A percentile compares a stretch with the other conserved stretches of the same genome.
Conservation (phyloP, 306 rosid genomes). For the Casuarina equisetifolia region DNA sequence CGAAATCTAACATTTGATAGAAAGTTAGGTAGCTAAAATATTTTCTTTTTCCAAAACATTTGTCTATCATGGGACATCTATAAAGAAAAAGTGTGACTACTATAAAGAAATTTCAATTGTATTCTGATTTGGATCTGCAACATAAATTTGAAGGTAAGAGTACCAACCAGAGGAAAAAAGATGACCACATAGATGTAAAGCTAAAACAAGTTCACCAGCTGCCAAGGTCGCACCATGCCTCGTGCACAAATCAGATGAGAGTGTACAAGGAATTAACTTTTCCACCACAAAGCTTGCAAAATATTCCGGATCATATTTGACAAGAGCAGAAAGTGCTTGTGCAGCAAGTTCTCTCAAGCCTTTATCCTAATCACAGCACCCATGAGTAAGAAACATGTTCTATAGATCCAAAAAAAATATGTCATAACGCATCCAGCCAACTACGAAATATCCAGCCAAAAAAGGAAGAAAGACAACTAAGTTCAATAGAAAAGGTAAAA, state of each 20-base stretch:
- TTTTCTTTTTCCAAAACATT: background rate
- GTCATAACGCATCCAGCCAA: background rate
- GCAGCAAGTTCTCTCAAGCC: slow-evolving; percentile 95
- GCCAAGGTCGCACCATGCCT: slow-evolving; percentile 96
- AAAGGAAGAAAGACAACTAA: background rate
- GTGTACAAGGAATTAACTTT: slow-evolving; percentile 79
- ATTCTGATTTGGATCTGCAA: slow-evolving; percentile 11
- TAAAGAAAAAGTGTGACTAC: background rate
- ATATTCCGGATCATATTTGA: slow-evolving; percentile 73
- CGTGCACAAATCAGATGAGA: slow-evolving; percentile 92
- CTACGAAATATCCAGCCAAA: background rate
- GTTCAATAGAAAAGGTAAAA: background rate
- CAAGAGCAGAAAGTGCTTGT: slow-evolving; percentile 79
- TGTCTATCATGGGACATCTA: background rate
- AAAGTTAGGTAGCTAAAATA: background rate
- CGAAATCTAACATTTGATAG: background rate
- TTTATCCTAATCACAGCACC: slow-evolving; percentile 69
- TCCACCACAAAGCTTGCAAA: slow-evolving; percentile 62
- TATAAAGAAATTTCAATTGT: background rate
- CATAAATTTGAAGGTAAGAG: slow-evolving; percentile 26
- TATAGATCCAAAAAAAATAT: slow-evolving; percentile 21
- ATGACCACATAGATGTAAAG: slow-evolving; percentile 61
- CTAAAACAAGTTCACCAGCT: slow-evolving; percentile 74
- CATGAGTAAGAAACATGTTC: slow-evolving; percentile 24
- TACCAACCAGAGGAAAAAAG: slow-evolving; percentile 67